Conservation (phyloP, 495 filamentous ascomycete species). For the Niebla homalea region DNA sequence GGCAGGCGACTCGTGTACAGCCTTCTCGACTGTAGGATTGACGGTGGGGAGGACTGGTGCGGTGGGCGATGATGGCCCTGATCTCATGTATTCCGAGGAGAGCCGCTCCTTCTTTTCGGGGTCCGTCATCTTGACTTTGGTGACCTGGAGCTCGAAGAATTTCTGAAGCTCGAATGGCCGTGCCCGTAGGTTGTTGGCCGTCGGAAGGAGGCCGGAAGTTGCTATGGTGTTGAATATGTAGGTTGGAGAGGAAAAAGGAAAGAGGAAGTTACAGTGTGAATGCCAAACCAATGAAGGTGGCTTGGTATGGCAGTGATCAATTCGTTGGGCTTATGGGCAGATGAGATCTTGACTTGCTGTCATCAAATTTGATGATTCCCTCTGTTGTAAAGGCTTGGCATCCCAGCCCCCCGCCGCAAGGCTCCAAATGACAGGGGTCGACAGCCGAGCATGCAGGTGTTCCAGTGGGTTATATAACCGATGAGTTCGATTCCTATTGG, state of each 20-base stretch:
- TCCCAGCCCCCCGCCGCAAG: too few relatives aligned
- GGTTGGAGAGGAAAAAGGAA: neutral
- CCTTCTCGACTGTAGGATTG: conserved; percentile 59
- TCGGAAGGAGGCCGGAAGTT: conserved; percentile 9
- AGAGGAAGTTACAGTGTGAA: too few relatives aligned
- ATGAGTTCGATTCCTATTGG: too few relatives aligned
- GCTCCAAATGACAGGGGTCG: too few relatives aligned
- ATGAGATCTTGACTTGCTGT: too few relatives aligned
- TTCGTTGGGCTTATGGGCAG: too few relatives aligned
- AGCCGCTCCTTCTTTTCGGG: conserved; percentile 59
- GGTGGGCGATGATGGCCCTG: conserved; percentile 44
- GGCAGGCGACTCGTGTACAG: conserved; percentile 38
- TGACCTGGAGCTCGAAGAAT: conserved; percentile 36
- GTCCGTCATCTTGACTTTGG: conserved; percentile 41
- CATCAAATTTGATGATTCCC: too few relatives aligned
- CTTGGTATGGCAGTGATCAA: too few relatives aligned
- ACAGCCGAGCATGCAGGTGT: too few relatives aligned
- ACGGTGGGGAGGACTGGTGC: conserved; percentile 64
- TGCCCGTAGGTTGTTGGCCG: conserved; percentile 14
- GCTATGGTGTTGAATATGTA: neutral
- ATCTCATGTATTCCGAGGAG: conserved; percentile 34
- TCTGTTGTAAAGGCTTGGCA: too few relatives aligned
- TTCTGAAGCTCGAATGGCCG: conserved; percentile 38
- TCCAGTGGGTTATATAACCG: too few relatives aligned
- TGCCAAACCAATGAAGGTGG: too few relatives aligned